Conservation (phyloP, 2,329 filamentous ascomycete genomes). For the Talaromyces verruculosus region DNA sequence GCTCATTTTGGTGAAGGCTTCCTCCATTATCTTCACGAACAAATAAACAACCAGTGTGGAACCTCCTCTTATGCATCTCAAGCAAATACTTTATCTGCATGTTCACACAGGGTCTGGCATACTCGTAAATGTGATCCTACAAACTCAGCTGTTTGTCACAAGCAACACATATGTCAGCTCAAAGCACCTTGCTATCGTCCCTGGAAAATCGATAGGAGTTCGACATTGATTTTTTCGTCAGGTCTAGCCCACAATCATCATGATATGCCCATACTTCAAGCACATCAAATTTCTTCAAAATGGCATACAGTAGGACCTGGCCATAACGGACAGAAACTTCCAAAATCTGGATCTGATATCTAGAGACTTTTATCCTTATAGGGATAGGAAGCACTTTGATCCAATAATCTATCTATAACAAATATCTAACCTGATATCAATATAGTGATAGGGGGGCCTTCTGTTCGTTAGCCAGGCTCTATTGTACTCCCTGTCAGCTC, state of each 20-base stretch:
- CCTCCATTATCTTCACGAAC: background rate
- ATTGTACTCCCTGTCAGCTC: background rate
- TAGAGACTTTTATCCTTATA: too few relatives aligned
- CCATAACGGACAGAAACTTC: too few relatives aligned
- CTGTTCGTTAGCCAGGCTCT: too few relatives aligned
- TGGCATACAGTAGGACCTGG: background rate
- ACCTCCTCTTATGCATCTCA: background rate
- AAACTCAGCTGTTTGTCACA: background rate
- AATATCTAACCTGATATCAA: too few relatives aligned
- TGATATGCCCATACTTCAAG: background rate
- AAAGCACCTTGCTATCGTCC: background rate
- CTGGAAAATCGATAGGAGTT: background rate
- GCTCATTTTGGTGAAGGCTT: background rate
- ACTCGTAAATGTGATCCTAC: background rate
- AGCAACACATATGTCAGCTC: background rate
- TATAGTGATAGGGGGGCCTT: too few relatives aligned
- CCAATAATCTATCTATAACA: too few relatives aligned
- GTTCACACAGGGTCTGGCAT: background rate
- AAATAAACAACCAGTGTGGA: background rate
- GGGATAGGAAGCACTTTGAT: too few relatives aligned
- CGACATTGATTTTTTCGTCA: background rate
- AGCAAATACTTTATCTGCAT: background rate
- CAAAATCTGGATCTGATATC: too few relatives aligned
- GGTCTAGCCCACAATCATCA: background rate
- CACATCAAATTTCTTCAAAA: background rate